Evolutionary conservation across 768 basidiomycete species (phyloP), one percentile per base, ranked within the genome.

Genomic region (Auricularia auricula-judae): DNA sequence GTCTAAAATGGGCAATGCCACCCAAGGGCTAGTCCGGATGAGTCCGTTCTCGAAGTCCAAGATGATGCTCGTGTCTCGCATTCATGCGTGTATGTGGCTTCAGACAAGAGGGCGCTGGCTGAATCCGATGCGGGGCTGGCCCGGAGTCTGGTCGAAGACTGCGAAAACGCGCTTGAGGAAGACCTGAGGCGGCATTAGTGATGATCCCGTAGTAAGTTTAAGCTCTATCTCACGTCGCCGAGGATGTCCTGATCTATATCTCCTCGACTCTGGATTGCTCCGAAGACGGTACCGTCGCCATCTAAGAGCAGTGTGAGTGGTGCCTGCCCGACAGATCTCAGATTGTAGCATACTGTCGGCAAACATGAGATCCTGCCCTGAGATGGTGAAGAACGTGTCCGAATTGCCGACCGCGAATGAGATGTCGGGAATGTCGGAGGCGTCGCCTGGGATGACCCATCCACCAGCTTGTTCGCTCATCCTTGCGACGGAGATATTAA

Each of bases 361-460:
- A 63, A 69, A 73, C 10, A 68, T 63, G 42, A 73, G 66, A 65
- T 72, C 72, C 54, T 44, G 61, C 14, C 62, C 56, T 35, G 67
- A 59, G 47, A 75, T 66, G 64, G 71, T 73, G 70, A 73, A 78
- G 23, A 71, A 65, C 59, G 64, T 69, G 62, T 71, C 69, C 14
- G 47, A 51, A 18, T 16, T 51, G 18, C 77, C 77, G 64, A 76
- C 70, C 8, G 75, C 75, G 65, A 78, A 73, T 61, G 69, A 66
- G 54, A 77, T 62, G 29, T 70, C 69, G 3, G 76, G 76, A 43
- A 76, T 42, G 36, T 43, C 64, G 43, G 64, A 65, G n/a, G 74
- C 71, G 54, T 71, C 62, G 10, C 70, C 53, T 34, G 77, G 76
- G 66, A 72, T 75, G 63, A 75, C 72, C 72, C 73, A 78, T 36